Percentiles rank a stretch among this genome's conserved stretches.
These are phyloP conservation scores for Penicillium canariense DNA, from an alignment of 495 filamentous ascomycete species.

Conservation along the genomic window DNA sequence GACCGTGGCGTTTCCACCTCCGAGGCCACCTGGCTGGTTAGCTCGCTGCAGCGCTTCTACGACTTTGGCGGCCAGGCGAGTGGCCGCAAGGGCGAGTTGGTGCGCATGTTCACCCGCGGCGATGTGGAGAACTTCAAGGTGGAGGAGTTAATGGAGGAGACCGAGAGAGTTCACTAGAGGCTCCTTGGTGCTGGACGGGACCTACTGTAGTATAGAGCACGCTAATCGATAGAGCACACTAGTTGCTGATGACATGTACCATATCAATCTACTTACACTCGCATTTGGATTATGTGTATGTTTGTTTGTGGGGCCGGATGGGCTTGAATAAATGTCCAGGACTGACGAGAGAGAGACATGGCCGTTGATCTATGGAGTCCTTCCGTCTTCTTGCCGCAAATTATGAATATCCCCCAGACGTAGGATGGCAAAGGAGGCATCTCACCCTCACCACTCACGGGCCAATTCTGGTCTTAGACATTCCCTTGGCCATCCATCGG, in stretches of 20 bases:
- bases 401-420: no score
- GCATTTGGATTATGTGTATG: background rate
- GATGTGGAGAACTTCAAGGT: conserved; percentile 72
- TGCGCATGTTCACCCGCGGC: conserved; percentile 79
- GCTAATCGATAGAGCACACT: background rate
- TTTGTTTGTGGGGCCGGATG: no score
- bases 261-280: background rate
- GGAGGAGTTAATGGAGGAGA: conserved; percentile 80
- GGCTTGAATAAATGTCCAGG: no score
- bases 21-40: conserved; percentile 84
- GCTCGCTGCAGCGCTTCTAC: conserved; percentile 95
- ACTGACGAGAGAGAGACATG: no score
- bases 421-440: no score
- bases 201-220: background rate
- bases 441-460: no score
- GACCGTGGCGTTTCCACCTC: conserved; percentile 73
- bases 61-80: conserved; percentile 56
- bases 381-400: no score
- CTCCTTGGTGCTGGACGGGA: conserved; percentile 12
- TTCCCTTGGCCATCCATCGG: no score
- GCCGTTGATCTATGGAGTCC: no score
- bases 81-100: conserved; percentile 56
- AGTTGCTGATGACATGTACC: background rate
- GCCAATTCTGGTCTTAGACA: no score
- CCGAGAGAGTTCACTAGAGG: conserved; percentile 59